Percentiles rank a stretch among this genome's conserved stretches.
Evolutionary conservation across 768 basidiomycete genomes (phyloP).

Genomic region (Agaricus subrufescens): DNA sequence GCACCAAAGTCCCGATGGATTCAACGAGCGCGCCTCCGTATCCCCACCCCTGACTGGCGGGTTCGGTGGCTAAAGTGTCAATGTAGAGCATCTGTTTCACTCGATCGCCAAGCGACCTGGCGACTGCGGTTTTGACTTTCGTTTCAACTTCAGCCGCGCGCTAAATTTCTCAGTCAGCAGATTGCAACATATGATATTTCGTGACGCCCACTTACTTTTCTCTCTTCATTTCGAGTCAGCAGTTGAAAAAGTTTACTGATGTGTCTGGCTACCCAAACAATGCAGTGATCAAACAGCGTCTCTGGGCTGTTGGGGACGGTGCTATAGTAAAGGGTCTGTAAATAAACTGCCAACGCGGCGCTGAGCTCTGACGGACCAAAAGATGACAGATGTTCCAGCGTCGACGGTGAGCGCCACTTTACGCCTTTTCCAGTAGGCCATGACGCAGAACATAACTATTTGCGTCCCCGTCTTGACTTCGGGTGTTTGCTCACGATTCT

Average conservation of each 20-base stretch:
- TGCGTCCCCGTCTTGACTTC: conserved; percentile 7
- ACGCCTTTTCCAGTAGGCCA: conserved; percentile 12
- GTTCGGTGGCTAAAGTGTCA: conserved; percentile 17
- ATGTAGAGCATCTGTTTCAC: conserved; percentile 18
- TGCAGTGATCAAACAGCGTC: neutral
- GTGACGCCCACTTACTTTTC: neutral
- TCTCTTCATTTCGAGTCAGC: neutral
- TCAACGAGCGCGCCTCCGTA: conserved; percentile 20
- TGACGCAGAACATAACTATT: conserved; percentile 10
- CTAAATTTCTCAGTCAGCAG: conserved; percentile 6
- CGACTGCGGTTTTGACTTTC: conserved; percentile 12
- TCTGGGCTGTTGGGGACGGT: neutral
- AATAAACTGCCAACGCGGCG: too few relatives aligned
- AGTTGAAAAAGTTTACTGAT: neutral
- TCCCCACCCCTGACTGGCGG: conserved; percentile 16
- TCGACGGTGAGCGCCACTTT: conserved; percentile 19
- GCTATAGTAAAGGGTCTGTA: neutral
- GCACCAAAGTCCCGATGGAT: conserved; percentile 17
- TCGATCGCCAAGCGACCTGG: conserved; percentile 14
- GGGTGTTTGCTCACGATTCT: conserved; percentile 12
- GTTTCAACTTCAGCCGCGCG: conserved; percentile 15
- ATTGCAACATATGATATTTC: neutral
- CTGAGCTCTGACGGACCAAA: conserved; percentile 12
- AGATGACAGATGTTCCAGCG: conserved; percentile 13
- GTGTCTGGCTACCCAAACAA: neutral